These are phyloP conservation scores for Rhododendron williamsianum DNA, from an alignment of 148 eudicot species.

Conservation along the genomic window DNA sequence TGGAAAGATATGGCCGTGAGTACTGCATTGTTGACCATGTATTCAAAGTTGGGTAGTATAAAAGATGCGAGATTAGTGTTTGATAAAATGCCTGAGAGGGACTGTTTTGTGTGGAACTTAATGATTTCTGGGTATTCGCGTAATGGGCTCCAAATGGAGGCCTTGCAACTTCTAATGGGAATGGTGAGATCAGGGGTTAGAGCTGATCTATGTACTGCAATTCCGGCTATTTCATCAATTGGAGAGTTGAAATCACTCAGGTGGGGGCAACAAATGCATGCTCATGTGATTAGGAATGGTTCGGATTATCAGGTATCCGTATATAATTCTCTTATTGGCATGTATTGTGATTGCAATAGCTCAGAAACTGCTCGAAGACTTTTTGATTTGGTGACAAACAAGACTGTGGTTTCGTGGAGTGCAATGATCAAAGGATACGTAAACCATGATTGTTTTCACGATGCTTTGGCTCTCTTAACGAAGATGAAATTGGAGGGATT, in stretches of 20 bases:
- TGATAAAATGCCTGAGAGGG: slow-evolving; percentile 26
- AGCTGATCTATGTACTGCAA: slow-evolving; percentile 27
- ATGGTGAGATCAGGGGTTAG: slow-evolving; percentile 27
- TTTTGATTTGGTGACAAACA: slow-evolving; percentile 16
- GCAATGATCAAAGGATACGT: slow-evolving; percentile 28
- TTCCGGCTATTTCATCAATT: slow-evolving; percentile 28
- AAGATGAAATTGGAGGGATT: slow-evolving; percentile 21
- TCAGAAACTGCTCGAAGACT: slow-evolving; percentile 21
- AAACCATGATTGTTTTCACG: slow-evolving; percentile 15
- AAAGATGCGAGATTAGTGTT: slow-evolving; percentile 24
- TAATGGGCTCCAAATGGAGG: slow-evolving; percentile 15
- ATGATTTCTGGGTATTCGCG: slow-evolving; percentile 31
- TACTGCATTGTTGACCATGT: slow-evolving; percentile 34
- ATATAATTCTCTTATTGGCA: slow-evolving; percentile 29
- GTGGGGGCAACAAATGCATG: slow-evolving; percentile 30
- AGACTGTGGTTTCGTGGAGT: slow-evolving; percentile 31
- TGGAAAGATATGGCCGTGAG: slow-evolving; percentile 22
- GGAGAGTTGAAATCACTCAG: slow-evolving; percentile 22
- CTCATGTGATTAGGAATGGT: slow-evolving; percentile 26
- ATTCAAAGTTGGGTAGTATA: slow-evolving; percentile 21
- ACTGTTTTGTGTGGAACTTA: slow-evolving; percentile 33
- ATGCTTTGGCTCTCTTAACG: slow-evolving; percentile 22
- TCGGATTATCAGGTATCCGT: slow-evolving; percentile 31
- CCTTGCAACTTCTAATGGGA: slow-evolving; percentile 17
- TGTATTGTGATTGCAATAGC: slow-evolving; percentile 27